Base-by-base conservation (phyloP, 495 filamentous ascomycete genomes). In the Penicillium ochrochloron region DNA sequence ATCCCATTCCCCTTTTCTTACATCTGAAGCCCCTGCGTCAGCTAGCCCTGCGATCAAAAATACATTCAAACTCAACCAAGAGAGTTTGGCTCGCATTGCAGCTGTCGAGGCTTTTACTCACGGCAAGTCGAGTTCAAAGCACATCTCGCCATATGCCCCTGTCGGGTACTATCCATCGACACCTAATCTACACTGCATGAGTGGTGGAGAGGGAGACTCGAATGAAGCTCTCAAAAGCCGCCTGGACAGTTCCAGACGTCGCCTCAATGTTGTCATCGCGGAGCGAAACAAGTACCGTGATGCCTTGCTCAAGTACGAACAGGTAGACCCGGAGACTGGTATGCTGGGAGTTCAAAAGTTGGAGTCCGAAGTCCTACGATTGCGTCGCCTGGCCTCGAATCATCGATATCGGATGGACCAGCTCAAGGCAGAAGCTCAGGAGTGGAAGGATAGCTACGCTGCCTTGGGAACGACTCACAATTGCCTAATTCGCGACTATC, bases 401-500 rank as follows among this genome's bases (percentile, higher is more conserved):
- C 61, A 61, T n/a, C 60, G 54, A 27, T 27, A 51, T 23, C 42
- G 57, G 34, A 21, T 57, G 34, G 48, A 60, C 19, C 33, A 55
- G 14, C 25, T 27, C n/a, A 60, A 57, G 39, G 33, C 41, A 27
- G 57, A 63, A 12, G 39, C 41, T 15, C 17, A 57, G 21, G 53
- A 48, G 12, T 67, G 64, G 59, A 51, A 29, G 35, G 15, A 12
- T 6, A 57, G 23, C 14, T 62, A 59, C 33, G 17, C 21, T 8
- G n/a, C 29, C 14, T 5, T 66, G 21, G 59, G 59, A 2, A 52
- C 25, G 8, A 65, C 35, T 9, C 57, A 65, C 25, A 65, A 65
- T 25, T 58, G n/a, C 23, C 62, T 65, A 4, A n/a, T 65, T 17
- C 27, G 57, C n/a, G 62, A 65, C 57, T 65, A 65, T 35, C 48